Conservation (phyloP, 495 filamentous ascomycete species). For the Xylaria acuta region DNA sequence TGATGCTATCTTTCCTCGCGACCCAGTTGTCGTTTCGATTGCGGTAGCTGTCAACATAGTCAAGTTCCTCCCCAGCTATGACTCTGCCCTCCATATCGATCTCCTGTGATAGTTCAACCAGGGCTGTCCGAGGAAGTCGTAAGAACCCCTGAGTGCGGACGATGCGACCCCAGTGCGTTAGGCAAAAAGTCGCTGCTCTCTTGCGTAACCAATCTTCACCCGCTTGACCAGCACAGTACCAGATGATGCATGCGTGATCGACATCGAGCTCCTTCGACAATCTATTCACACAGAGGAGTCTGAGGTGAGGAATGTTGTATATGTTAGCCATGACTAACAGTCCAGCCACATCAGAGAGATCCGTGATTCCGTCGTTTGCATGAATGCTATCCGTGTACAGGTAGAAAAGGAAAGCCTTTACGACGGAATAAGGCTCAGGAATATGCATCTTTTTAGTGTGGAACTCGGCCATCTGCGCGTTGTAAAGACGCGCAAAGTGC, state of each 20-base stretch:
- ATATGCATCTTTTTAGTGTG: constrained; percentile 97
- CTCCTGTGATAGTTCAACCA: constrained; percentile 91
- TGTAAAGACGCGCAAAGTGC: constrained; percentile 89
- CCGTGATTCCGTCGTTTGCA: constrained; percentile 60
- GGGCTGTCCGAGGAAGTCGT: constrained; percentile 72
- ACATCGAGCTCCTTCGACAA: constrained; percentile 89
- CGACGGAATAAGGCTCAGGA: constrained; percentile 91
- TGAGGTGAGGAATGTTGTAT: constrained; percentile 92
- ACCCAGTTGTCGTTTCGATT: constrained; percentile 64
- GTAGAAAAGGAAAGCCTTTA: constrained; percentile 94
- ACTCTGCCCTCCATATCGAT: constrained; percentile 90
- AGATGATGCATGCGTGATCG: constrained; percentile 92
- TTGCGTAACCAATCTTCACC: constrained; percentile 91
- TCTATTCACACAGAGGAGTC: constrained; percentile 85
- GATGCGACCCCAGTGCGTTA: constrained; percentile 93
- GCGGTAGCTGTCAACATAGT: constrained; percentile 74
- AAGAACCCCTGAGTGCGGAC: constrained; percentile 89
- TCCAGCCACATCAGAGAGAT: constrained; percentile 87
- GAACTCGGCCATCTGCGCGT: constrained; percentile 94
- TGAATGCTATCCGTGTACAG: constrained; percentile 94
- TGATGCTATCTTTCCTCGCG: constrained; percentile 62
- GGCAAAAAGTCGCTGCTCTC: constrained; percentile 84
- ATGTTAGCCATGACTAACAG: constrained; percentile 97
- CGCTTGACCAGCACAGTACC: constrained; percentile 89
- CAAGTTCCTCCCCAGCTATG: constrained; percentile 81